Percentiles rank a stretch among this genome's conserved stretches.
Evolutionary conservation across 805 yeast genomes (phyloP).

Genomic region (Torulaspora delbrueckii): DNA sequence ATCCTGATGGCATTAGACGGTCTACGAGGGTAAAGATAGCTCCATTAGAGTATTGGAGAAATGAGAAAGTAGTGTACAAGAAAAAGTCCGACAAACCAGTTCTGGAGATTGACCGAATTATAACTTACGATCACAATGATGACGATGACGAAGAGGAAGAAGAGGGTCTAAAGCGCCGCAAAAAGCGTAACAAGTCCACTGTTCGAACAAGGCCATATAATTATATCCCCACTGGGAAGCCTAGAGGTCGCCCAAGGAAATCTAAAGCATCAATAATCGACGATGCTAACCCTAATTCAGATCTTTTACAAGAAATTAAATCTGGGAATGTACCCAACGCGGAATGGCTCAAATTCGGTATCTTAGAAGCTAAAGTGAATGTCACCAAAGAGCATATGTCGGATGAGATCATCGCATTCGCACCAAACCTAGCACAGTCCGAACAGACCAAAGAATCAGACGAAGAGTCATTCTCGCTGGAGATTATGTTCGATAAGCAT

Average conservation of each 20-base stretch:
- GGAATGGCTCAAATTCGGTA: constrained; percentile 31
- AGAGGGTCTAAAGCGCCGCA: constrained; percentile 14
- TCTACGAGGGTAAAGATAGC: constrained; percentile 62
- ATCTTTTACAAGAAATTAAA: constrained; percentile 22
- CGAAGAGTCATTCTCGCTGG: constrained; percentile 54
- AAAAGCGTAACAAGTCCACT: constrained; percentile 11
- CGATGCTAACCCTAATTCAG: constrained; percentile 18
- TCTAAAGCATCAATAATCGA: constrained; percentile 7
- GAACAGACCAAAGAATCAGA: constrained; percentile 38
- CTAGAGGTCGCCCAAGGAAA: constrained; percentile 31
- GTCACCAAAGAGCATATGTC: constrained; percentile 21
- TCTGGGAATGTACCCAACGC: constrained; percentile 22
- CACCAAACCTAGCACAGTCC: constrained; percentile 50
- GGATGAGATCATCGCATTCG: constrained; percentile 51
- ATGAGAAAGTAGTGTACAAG: constrained; percentile 65
- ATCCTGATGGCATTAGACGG: constrained; percentile 45
- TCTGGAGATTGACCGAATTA: constrained; percentile 54
- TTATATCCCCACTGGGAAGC: constrained; percentile 24
- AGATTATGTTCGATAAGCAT: constrained; percentile 59
- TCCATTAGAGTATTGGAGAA: constrained; percentile 81
- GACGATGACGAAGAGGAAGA: constrained; percentile 31
- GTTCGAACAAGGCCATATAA: constrained; percentile 21
- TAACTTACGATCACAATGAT: constrained; percentile 38
- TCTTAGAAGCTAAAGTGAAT: constrained; percentile 29
- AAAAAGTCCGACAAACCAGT: constrained; percentile 39